These are phyloP conservation scores for Clavulina sp. DNA, from an alignment of 768 basidiomycete genomes.

Conservation along the genomic window DNA sequence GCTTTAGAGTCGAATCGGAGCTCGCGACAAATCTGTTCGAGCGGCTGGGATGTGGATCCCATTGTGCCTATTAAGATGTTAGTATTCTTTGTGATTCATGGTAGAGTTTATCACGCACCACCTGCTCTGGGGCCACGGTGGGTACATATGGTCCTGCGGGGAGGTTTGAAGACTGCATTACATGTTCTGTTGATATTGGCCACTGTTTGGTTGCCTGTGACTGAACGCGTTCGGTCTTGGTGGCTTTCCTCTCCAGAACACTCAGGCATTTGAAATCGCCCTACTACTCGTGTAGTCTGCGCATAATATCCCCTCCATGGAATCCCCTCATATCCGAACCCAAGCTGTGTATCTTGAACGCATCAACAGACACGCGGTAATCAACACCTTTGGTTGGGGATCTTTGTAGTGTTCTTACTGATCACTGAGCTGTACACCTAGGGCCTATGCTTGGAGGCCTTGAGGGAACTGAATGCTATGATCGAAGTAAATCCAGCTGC, in stretches of 20 bases:
- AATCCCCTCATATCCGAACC: constrained; percentile 87
- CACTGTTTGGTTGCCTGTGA: no score
- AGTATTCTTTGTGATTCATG: no score
- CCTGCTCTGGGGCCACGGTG: no score
- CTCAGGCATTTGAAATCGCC: background rate
- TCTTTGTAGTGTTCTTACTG: background rate
- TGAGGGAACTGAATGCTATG: constrained; percentile 54
- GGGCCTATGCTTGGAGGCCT: constrained; percentile 88
- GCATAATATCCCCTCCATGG: constrained; percentile 48
- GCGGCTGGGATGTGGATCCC: constrained; percentile 6
- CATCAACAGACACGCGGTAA: constrained; percentile 75
- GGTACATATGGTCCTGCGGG: no score
- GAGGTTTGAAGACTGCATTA: no score
- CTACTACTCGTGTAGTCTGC: background rate
- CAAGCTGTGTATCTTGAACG: constrained; percentile 82
- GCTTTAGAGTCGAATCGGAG: constrained; percentile 3
- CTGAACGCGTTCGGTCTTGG: background rate
- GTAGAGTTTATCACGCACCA: no score
- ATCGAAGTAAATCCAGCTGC: background rate
- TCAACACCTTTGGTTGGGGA: constrained; percentile 15
- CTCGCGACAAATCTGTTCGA: constrained; percentile 8
- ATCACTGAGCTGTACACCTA: constrained; percentile 16
- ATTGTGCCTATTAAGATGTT: no score
- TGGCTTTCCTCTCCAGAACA: background rate
- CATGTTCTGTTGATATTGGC: no score